A percentile compares a stretch with the other conserved stretches of the same genome.
Conservation (phyloP, 305 asterid genomes). For the Fraxinus platypoda region DNA sequence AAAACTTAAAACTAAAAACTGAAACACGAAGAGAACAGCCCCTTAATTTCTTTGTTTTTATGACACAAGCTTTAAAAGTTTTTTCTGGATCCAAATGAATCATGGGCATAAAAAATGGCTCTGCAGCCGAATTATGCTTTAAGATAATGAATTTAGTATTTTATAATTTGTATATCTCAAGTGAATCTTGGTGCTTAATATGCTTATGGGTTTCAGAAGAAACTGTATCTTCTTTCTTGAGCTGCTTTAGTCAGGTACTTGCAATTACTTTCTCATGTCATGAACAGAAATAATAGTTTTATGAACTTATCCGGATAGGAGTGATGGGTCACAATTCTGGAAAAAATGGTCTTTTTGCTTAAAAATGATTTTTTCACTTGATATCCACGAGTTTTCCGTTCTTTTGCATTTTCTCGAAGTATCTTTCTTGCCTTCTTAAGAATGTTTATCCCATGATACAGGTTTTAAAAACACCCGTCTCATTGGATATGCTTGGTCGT, state of each 20-base stretch:
- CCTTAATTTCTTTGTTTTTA: not conserved
- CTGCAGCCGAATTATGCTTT: not conserved
- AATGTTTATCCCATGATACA: slow-evolving; percentile 24
- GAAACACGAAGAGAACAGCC: too few relatives aligned
- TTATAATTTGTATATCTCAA: not conserved
- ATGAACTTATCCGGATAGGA: not conserved
- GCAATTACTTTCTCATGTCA: not conserved
- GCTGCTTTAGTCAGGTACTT: not conserved
- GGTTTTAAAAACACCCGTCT: slow-evolving; percentile 97
- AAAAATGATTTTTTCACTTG: not conserved
- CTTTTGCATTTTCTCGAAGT: not conserved
- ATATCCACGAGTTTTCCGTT: not conserved
- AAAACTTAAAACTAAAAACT: too few relatives aligned
- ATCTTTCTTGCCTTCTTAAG: not conserved
- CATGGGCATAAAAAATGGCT: not conserved
- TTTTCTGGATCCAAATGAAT: slow-evolving; percentile 1
- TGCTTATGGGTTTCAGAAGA: not conserved
- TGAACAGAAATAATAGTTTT: not conserved
- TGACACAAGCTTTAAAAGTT: not conserved
- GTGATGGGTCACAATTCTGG: not conserved
- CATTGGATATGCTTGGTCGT: slow-evolving; percentile 99
- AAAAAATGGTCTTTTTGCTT: not conserved
- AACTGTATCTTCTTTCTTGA: not conserved
- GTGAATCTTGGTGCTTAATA: not conserved
- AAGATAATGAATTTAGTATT: not conserved